phyloP scores from a whole-genome alignment of 2,329 filamentous ascomycete genomes.

The Aspergillus ibericus region DNA sequence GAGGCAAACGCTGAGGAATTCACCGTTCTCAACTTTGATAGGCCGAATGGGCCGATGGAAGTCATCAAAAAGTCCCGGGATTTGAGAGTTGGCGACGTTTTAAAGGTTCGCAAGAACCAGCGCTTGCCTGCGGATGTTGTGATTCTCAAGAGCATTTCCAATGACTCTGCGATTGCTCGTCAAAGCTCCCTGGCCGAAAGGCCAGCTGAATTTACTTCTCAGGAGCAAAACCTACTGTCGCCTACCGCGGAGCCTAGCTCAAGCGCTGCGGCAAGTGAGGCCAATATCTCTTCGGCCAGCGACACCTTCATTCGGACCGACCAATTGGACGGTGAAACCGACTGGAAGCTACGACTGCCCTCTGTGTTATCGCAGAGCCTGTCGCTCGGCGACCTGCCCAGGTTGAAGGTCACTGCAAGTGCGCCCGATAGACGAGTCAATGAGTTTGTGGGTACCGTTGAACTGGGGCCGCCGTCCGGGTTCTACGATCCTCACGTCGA shows the following conservation, averaged over 20 bases:
- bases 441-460: constrained; percentile 87
- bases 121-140: constrained; percentile 92
- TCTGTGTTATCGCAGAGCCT: constrained; percentile 83
- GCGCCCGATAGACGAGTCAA: constrained; percentile 94
- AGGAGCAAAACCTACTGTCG: constrained; percentile 21
- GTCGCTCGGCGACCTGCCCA: constrained; percentile 66
- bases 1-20: constrained; percentile 95
- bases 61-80: constrained; percentile 79
- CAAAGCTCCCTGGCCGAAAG: constrained; percentile 22
- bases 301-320: constrained; percentile 98
- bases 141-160: constrained; percentile 78
- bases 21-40: constrained; percentile 70
- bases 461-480: constrained; percentile 62
- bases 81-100: constrained; percentile 90
- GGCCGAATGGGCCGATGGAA: constrained; percentile 54
- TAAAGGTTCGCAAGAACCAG: constrained; percentile 89
- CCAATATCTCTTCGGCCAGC: constrained; percentile 52
- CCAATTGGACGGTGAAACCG: constrained; percentile 94
- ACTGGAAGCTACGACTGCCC: constrained; percentile 93
- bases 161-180: constrained; percentile 44
- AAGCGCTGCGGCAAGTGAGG: constrained; percentile 23
- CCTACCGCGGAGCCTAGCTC: constrained; percentile 14
- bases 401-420: constrained; percentile 71
- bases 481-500: constrained; percentile 48
- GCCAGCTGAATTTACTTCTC: constrained; percentile 29